Evolutionary conservation across 2,329 filamentous ascomycete genomes (phyloP).

Genomic region (Bretziella fagacearum): DNA sequence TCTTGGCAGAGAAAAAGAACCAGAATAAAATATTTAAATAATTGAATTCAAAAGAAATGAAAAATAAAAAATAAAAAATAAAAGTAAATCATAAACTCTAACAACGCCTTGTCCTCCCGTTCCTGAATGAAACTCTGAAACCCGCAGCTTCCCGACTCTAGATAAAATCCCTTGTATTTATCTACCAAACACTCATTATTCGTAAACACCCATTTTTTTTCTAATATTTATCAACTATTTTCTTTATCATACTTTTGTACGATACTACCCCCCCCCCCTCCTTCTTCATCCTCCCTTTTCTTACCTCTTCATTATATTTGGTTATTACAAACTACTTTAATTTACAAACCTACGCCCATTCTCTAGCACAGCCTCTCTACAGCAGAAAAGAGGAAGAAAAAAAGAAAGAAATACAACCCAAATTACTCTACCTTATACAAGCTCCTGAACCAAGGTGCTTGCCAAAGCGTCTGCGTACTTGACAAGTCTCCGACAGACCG

Average conservation of each 20-base stretch:
- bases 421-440: too few species aligned
- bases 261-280: too few species aligned
- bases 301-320: neutral
- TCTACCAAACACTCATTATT: neutral
- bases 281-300: neutral
- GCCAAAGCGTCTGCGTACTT: neutral
- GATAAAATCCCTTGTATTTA: neutral
- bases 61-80: neutral
- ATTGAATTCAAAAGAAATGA: neutral
- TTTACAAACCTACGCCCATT: neutral
- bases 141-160: too few species aligned
- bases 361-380: too few species aligned
- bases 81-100: too few species aligned
- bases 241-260: too few species aligned
- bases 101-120: neutral
- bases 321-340: neutral
- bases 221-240: too few species aligned
- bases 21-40: neutral
- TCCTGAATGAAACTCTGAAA: conserved; percentile 1
- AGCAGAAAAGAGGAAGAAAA: too few species aligned
- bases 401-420: too few species aligned
- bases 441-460: too few species aligned
- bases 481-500: neutral
- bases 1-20: too few species aligned
- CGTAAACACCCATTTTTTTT: too few species aligned